Evolutionary conservation across 2,329 filamentous ascomycete genomes (phyloP), one percentile per base, ranked within the genome.

Genomic region (Aspergillus versicolor): DNA sequence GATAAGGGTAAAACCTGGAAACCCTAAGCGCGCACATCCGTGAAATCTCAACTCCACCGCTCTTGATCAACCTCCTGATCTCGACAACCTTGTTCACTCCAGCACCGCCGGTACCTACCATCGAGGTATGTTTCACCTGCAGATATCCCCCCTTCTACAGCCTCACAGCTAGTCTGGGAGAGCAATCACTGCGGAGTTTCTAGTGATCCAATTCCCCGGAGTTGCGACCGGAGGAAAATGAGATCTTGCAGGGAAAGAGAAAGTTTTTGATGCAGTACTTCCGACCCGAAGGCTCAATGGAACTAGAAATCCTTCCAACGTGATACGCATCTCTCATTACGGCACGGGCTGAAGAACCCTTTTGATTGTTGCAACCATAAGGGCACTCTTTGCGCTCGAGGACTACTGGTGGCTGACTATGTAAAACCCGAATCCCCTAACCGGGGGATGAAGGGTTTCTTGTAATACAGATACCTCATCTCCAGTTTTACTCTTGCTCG

Each of bases 261-360:
- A 49, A 43, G 40, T 44, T 48, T 27, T 44, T 43, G 13, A 49
- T 53, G 38, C 27, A 44, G 40, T 34, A 41, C 50, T 43, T 43
- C 27, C 24, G 17, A 46, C 53, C 52, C 41, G 40, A 49, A 53
- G 46, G 37, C 57, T 38, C 45, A 55, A 48, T 45, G 54, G 49
- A 22, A 12, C 34, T 22, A 41, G 37, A 37, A 54, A 9, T 4
- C 21, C 9, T 54, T 62, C 61, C 68, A 58, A 67, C 8, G 74
- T 75, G 74, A 77, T 76, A 77, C 74, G 73, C 73, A 67, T 75
- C 70, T 73, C 69, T 70, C 68, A 70, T 65, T 65, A 68, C 77
- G 70, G 72, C 76, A 84, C 77, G 83, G 85, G 85, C 83, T 85
- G 82, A 86, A 87, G 84, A 88, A 85, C 84, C 84, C 83, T 84